phyloP scores from a whole-genome alignment of 495 filamentous ascomycete genomes.

The Apiosordaria backusii region DNA sequence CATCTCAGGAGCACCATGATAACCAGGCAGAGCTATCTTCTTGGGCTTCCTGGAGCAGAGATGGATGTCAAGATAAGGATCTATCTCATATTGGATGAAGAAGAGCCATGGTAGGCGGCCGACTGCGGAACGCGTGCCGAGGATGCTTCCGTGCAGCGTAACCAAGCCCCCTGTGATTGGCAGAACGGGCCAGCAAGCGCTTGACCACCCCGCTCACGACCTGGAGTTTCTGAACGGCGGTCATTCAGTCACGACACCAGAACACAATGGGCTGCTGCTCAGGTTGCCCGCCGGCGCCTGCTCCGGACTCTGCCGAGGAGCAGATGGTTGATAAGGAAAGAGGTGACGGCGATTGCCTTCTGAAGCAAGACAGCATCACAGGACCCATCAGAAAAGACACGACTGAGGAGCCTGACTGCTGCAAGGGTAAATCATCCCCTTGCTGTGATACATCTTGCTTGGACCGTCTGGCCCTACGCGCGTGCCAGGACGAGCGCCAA shows the following conservation, averaged over 20 bases:
- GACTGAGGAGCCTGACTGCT: slow-evolving; percentile 27
- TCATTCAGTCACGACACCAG: not conserved
- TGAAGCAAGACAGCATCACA: not conserved
- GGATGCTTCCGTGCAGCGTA: no score
- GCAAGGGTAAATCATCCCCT: slow-evolving; percentile 32
- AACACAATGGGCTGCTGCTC: not conserved
- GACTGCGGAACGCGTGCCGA: no score
- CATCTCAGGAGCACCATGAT: no score
- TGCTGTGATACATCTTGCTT: slow-evolving; percentile 45
- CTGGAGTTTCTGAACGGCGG: no score
- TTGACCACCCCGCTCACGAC: no score
- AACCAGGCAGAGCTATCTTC: no score
- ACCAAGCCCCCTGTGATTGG: no score
- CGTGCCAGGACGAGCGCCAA: slow-evolving; percentile 24
- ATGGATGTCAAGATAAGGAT: no score
- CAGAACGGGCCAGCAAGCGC: no score
- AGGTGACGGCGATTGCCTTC: not conserved
- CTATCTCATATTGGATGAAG: no score
- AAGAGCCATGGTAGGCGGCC: no score
- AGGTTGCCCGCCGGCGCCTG: not conserved
- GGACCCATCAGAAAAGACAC: not conserved
- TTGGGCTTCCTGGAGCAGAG: no score
- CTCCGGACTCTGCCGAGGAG: not conserved
- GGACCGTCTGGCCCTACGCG: slow-evolving; percentile 46
- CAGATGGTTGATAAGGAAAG: not conserved